Conservation (phyloP, 2,329 filamentous ascomycete genomes). For the Fusarium chuoi region DNA sequence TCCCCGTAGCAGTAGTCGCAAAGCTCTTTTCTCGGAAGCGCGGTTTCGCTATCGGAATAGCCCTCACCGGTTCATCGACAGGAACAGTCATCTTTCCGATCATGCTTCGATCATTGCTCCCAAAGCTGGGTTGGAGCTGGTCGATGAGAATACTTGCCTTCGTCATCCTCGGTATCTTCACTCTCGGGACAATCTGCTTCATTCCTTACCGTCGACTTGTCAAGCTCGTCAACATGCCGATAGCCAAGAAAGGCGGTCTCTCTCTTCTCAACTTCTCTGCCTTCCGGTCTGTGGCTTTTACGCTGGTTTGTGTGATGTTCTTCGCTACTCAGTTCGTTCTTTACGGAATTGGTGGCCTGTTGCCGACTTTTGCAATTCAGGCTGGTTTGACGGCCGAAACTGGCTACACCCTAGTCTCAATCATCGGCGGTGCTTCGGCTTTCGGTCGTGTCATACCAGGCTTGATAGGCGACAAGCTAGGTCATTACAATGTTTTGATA, state of each 20-base stretch:
- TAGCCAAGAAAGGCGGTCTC: neutral
- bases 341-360: constrained; percentile 5
- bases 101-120: constrained; percentile 4
- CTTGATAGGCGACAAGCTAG: neutral
- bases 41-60: constrained; percentile 8
- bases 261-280: constrained; percentile 11
- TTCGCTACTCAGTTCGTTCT: constrained; percentile 2
- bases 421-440: constrained; percentile 3
- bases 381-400: neutral
- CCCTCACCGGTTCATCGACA: neutral
- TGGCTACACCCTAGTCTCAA: neutral
- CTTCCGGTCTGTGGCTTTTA: neutral
- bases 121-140: constrained; percentile 3
- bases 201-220: constrained; percentile 1
- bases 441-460: neutral
- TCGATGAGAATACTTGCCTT: constrained; percentile 1
- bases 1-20: constrained; percentile 5
- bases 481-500: constrained; percentile 6
- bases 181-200: neutral
- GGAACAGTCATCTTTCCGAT: constrained; percentile 14
- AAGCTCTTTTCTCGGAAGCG: constrained; percentile 7
- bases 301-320: constrained; percentile 1
- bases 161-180: constrained; percentile 1
- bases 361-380: constrained; percentile 1
- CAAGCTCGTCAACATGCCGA: neutral